Base-by-base conservation (phyloP, 257 asterid species). In the Paraleonurus japonicus region DNA sequence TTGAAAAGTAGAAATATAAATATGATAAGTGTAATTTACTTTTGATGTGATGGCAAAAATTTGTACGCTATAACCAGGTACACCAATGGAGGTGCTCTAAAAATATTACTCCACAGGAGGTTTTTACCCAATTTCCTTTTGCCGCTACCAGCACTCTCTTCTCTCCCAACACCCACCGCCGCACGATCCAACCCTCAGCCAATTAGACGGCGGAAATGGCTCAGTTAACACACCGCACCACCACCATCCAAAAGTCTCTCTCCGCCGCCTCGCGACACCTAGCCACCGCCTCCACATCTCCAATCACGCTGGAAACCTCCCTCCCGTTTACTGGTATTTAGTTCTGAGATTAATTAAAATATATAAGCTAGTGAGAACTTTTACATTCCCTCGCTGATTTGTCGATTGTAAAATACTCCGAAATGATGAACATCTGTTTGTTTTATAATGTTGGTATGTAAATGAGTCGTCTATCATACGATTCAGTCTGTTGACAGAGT, bases 291-390 rank as follows among this genome's bases (percentile, higher is more conserved):
- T 81, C 95, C 70, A 75, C 86, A 41, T 12, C 88, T 72, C 70
- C 92, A 15, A 82, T 93, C 69, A 86, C 89, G 45, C 74, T 94
- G 23, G 97, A 94, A 77, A 91, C 96, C 32, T 85, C 92, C 69
- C 77, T 94, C 66, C 97, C 97, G 6, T 94, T 94, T 86, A 89
- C 92, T 16, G 22, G 22, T n/a, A 50, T 19, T n/a, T 47, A 51
- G 30, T 51, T 67, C 37, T 53, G 65, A 71, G 37, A 22, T 66
- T 65, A 71, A 32, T 15, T 59, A 13, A 19, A 16, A 23, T 30
- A 26, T 69, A 8, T 54, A 35, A 23, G 65, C 45, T 68, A 39
- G n/a, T 66, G 47, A 20, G 27, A 55, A 0, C 4, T 48, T 41
- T 32, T 62, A 57, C 54, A 7, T 50, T 65, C 54, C 26, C 47